Evolutionary conservation across 208 protist species (phyloP), one percentile per base, ranked within the genome.

Genomic region (Wallacemonas sp.): DNA sequence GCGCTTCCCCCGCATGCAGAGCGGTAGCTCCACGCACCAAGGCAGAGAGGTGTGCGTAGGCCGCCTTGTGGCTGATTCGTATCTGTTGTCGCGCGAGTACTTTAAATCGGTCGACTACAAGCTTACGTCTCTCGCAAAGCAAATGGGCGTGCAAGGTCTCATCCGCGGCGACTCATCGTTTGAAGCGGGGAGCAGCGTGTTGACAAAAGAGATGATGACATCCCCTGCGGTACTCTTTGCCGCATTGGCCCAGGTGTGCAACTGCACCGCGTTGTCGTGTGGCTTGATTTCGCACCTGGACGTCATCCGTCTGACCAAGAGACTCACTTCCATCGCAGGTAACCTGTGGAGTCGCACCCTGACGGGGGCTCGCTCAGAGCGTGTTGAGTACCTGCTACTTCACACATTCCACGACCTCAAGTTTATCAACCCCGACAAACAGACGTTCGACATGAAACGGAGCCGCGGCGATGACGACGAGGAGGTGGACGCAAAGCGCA

Each of bases 331-430:
- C 30, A 80, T 99, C 17, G 97, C 97, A 5, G 97, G 98, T 39
- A 99, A 99, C 72, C 67, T 99, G 54, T 99, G 98, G 98, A 97
- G 92, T 44, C 84, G 88, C 63, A 98, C 95, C 9, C 78, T 99
- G 0, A 89, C 81, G 55, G 97, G 97, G 30, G 83, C 82, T 12
- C 87, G 98, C 68, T 98, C 98, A 1, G 97, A 99, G 71, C 89
- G 99, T 33, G 99, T 99, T 64, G 98, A 99, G 76, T 99, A 98
- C 68, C 87, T 99, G 8, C 86, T 99, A 26, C 79, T 99, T 17
- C 98, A 99, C 76, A 89, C 97, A 3, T 97, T 97, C 69, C 88
- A 97, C 65, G 73, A 89, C 57, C 63, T 97, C 36, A 98, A 98
- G 57, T 99, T 97, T 73, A 85, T 99, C 29, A 71, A 92, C 2